phyloP scores from a whole-genome alignment of 1,284 basidiomycete genomes.

The Marasmius sp. region DNA sequence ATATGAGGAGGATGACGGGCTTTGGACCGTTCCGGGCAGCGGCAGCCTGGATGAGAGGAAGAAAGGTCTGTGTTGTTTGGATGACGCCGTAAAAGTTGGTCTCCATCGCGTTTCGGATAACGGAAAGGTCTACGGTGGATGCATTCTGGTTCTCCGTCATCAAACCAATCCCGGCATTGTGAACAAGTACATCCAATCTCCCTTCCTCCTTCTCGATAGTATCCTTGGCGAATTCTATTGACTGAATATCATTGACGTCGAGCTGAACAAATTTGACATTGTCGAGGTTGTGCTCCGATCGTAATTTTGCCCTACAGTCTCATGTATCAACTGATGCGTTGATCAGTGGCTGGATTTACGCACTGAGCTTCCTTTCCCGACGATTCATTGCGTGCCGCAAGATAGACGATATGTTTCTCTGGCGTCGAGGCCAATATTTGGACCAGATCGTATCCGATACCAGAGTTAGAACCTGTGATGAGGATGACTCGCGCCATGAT shows the following conservation, averaged over 20 bases:
- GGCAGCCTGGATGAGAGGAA: conserved; percentile 31
- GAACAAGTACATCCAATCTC: conserved; percentile 45
- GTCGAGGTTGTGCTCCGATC: conserved; percentile 21
- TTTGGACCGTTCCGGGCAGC: conserved; percentile 14
- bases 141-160: conserved; percentile 35
- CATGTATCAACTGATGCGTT: neutral
- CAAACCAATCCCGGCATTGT: conserved; percentile 42
- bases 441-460: conserved; percentile 21
- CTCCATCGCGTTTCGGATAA: conserved; percentile 36
- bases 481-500: conserved; percentile 10
- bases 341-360: neutral
- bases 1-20: conserved; percentile 30
- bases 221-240: conserved; percentile 33
- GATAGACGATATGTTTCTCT: conserved; percentile 19
- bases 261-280: conserved; percentile 33
- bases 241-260: conserved; percentile 33
- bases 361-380: conserved; percentile 17
- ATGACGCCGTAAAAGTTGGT: conserved; percentile 39
- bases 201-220: conserved; percentile 41
- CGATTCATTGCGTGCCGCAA: conserved; percentile 17
- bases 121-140: conserved; percentile 28
- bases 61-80: conserved; percentile 34
- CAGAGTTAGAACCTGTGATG: conserved; percentile 16
- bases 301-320: conserved; percentile 20
- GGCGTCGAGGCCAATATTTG: conserved; percentile 16